Evolutionary conservation across 75 land plant genomes (phyloP).

Genomic region (Pinus tabuliformis): DNA sequence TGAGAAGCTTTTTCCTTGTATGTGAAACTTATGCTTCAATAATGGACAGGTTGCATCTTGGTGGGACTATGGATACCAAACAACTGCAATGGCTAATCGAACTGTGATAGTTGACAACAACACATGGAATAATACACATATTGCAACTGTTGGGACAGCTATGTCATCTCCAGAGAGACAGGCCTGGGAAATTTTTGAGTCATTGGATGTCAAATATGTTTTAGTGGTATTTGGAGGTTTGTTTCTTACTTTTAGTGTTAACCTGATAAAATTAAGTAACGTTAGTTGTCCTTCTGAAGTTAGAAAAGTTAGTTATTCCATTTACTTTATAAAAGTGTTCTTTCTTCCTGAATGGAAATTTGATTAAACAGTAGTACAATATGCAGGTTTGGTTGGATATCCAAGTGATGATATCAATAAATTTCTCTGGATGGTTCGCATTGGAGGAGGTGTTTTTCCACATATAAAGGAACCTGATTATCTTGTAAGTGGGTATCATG

Average conservation of each 20-base stretch:
- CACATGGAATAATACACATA: conserved; percentile 99
- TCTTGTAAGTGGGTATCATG: conserved; percentile 52
- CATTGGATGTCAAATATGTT: conserved; percentile 98
- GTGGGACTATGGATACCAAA: conserved; percentile 99
- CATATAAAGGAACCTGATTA: conserved; percentile 99
- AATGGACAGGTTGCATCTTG: conserved; percentile 92
- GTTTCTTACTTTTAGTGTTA: conserved; percentile 7
- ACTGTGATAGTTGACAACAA: conserved; percentile 99
- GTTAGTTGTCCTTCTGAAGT: not conserved
- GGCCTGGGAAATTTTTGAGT: conserved; percentile 96
- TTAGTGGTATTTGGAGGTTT: conserved; percentile 98
- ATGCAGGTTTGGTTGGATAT: conserved; percentile 85
- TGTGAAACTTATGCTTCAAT: not conserved
- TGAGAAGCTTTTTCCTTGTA: too few species aligned
- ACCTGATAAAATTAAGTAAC: not conserved
- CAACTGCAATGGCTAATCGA: conserved; percentile 99
- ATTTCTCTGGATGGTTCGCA: conserved; percentile 99
- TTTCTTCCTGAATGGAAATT: not conserved
- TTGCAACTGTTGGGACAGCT: conserved; percentile 99
- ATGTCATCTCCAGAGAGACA: conserved; percentile 99
- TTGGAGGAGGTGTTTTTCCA: conserved; percentile 99
- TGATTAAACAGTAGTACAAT: not conserved
- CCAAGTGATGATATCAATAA: conserved; percentile 99
- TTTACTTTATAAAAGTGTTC: not conserved
- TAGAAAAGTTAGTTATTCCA: not conserved